Evolutionary conservation across 2,329 filamentous ascomycete genomes (phyloP).

Genomic region (Phialophora chinensis): DNA sequence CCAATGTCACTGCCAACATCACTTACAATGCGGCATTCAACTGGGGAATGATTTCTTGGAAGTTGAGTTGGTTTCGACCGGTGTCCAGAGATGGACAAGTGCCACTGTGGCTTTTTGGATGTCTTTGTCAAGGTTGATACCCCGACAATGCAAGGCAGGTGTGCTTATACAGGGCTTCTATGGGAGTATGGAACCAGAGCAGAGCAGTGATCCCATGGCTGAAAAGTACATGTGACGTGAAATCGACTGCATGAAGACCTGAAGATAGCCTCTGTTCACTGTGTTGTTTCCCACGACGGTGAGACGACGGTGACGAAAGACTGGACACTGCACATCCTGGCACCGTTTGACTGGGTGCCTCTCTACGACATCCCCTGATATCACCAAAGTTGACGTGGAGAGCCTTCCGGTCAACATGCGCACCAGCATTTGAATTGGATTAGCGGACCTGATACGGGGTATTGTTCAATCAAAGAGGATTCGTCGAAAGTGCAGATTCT

Average conservation of each 20-base stretch:
- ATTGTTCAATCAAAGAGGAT: background rate
- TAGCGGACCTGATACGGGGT: background rate
- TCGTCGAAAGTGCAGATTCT: background rate
- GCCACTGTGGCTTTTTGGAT: background rate
- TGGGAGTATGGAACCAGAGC: background rate
- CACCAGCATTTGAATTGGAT: background rate
- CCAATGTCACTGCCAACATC: background rate
- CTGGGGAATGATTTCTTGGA: background rate
- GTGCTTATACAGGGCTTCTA: background rate
- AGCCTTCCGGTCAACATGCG: background rate
- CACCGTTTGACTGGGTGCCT: background rate
- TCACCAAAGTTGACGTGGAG: background rate
- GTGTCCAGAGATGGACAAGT: background rate
- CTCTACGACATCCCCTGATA: background rate
- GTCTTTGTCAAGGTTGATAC: conserved; percentile 2
- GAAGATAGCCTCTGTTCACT: background rate
- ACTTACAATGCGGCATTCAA: background rate
- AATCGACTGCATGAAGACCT: background rate
- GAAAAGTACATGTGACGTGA: background rate
- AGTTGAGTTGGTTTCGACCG: background rate
- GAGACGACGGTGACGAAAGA: background rate
- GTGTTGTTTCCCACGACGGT: background rate
- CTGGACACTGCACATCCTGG: background rate
- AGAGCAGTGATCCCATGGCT: background rate
- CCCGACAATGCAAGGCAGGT: background rate